Conservation (phyloP, 1,139 yeast genomes). For the Diutina rugosa region DNA sequence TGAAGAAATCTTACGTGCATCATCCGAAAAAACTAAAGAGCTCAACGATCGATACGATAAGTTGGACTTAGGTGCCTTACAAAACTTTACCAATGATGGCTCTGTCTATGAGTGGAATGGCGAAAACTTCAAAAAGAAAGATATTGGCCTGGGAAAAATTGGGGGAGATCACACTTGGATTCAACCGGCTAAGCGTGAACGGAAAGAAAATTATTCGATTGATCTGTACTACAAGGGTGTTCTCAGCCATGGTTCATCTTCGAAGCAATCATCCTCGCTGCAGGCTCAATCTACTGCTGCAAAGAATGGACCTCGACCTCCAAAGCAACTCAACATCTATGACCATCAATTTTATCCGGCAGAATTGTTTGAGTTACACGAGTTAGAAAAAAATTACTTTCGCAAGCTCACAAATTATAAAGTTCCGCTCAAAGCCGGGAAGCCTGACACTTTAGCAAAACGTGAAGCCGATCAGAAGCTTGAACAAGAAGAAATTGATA, state of each 20-base stretch:
- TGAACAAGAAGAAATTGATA: slow-evolving; percentile 49
- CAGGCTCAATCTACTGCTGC: slow-evolving; percentile 8
- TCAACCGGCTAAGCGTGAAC: slow-evolving; percentile 65
- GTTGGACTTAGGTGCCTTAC: slow-evolving; percentile 63
- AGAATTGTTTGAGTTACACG: slow-evolving; percentile 47
- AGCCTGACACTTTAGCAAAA: slow-evolving; percentile 26
- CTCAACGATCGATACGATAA: slow-evolving; percentile 52
- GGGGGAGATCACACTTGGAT: slow-evolving; percentile 29
- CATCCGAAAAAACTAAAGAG: slow-evolving; percentile 52
- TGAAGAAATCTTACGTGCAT: slow-evolving; percentile 44
- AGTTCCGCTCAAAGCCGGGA: slow-evolving; percentile 34
- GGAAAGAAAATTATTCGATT: slow-evolving; percentile 67
- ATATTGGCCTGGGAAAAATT: slow-evolving; percentile 26
- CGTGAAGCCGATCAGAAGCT: slow-evolving; percentile 41
- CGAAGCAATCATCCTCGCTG: slow-evolving; percentile 11
- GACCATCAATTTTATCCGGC: slow-evolving; percentile 68
- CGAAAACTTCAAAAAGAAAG: slow-evolving; percentile 60
- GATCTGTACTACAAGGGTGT: slow-evolving; percentile 75
- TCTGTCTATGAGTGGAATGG: slow-evolving; percentile 86
- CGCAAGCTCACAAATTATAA: slow-evolving; percentile 37
- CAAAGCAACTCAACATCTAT: slow-evolving; percentile 53
- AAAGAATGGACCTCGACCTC: slow-evolving; percentile 45
- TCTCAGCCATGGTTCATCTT: slow-evolving; percentile 46
- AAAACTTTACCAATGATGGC: slow-evolving; percentile 49
- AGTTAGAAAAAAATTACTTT: slow-evolving; percentile 50